Evolutionary conservation across 371 early-diverging fungal genomes (phyloP).

Genomic region (Apophysomyces elegans): DNA sequence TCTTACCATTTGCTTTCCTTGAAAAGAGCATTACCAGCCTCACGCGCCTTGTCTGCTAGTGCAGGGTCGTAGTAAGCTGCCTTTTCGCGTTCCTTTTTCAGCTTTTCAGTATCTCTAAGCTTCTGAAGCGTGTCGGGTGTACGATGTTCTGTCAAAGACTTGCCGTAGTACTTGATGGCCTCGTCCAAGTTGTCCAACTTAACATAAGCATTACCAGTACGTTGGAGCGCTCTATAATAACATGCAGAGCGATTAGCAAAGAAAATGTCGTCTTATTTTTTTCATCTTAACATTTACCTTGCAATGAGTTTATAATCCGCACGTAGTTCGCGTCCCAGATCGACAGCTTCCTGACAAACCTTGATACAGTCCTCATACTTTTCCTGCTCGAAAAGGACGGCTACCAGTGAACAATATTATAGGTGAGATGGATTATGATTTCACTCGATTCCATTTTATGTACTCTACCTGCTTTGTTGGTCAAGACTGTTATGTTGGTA

Average conservation of each 20-base stretch:
- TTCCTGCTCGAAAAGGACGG: slow-evolving; percentile 94
- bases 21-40: slow-evolving; percentile 92
- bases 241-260: neutral
- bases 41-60: slow-evolving; percentile 91
- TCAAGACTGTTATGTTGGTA: slow-evolving; percentile 89
- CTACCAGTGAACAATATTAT: slow-evolving; percentile 30
- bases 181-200: slow-evolving; percentile 80
- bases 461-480: slow-evolving; percentile 84
- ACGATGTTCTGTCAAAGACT: slow-evolving; percentile 95
- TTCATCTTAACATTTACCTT: slow-evolving; percentile 48
- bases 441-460: neutral
- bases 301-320: slow-evolving; percentile 96
- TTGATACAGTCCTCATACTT: slow-evolving; percentile 92
- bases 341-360: slow-evolving; percentile 90
- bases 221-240: slow-evolving; percentile 74
- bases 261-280: neutral
- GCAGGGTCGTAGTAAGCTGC: slow-evolving; percentile 85
- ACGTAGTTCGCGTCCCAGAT: slow-evolving; percentile 87
- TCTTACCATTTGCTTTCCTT: slow-evolving; percentile 79
- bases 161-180: slow-evolving; percentile 91
- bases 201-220: slow-evolving; percentile 89
- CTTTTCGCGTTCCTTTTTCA: slow-evolving; percentile 78
- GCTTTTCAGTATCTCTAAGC: slow-evolving; percentile 88
- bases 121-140: slow-evolving; percentile 91
- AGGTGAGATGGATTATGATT: neutral